Base-by-base conservation (phyloP, 208 protist genomes). In the Endotrypanum monterogeii region DNA sequence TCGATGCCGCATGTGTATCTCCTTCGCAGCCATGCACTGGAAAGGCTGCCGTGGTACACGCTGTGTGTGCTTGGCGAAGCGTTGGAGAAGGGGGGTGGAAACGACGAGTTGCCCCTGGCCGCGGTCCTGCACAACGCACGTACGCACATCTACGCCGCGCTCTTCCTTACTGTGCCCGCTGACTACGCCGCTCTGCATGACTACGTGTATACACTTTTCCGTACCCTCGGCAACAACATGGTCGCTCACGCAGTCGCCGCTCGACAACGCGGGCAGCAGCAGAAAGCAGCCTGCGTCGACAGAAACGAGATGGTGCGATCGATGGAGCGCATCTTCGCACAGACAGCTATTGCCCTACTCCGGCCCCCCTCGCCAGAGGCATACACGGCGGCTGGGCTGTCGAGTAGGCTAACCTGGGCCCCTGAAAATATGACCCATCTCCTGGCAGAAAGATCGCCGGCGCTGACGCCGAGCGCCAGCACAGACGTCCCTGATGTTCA, bases 41-140 rank as follows among this genome's bases (percentile, higher is more conserved):
- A 87, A 63, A 54, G 48, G 73, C 71, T 88, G 44, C 84, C 84
- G 55, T 88, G 84, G 84, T 78, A 78, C 37, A 65, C 78, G 25
- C 74, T 85, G 25, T 68, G 73, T 18, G 67, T 69, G 35, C 54
- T 84, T 3, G 76, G 76, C 11, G n/a, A 46, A 25, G 73, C 55
- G 52, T 28, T 80, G 32, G 51, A 52, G 46, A 25, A 12, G 20
- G 39, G 5, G 20, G 39, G 9, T 20, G 30, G 32, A 5, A 23
- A 63, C 14, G 75, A 39, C 37, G 0, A 32, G 1, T n/a, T 4
- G 3, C 32, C 7, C 30, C 52, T 52, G 55, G 44, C 67, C 25
- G 14, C 35, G 41, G 48, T 69, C 16, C 58, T 79, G 23, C 48
- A 18, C 28, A 37, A 41, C 12, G 67, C 74, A n/a, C 56, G 74